phyloP scores from a whole-genome alignment of 2,329 filamentous ascomycete genomes.

The Phaeosphaeriaceae sp. region DNA sequence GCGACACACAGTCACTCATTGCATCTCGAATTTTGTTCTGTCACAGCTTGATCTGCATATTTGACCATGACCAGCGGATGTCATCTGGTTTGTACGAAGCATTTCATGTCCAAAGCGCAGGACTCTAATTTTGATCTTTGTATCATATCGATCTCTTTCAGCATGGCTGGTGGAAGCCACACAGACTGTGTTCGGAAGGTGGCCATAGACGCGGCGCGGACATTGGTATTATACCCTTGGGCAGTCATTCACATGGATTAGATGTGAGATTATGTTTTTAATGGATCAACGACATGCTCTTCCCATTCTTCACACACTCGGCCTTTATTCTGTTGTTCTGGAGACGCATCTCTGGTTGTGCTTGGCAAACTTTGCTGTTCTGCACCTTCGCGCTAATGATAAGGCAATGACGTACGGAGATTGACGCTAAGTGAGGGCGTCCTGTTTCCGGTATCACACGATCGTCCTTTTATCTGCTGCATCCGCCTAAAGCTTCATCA shows the following conservation, averaged over 20 bases:
- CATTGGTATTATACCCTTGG: conserved; percentile 33
- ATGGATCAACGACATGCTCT: background rate
- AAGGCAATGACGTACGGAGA: conserved; percentile 23
- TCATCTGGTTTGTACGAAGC: background rate
- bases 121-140: conserved; percentile 8
- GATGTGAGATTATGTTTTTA: background rate
- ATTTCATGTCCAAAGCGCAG: conserved; percentile 4
- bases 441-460: conserved; percentile 40
- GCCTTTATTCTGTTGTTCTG: conserved; percentile 14
- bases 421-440: conserved; percentile 27
- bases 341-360: background rate
- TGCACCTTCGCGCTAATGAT: background rate
- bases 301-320: background rate
- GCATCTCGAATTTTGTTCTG: background rate
- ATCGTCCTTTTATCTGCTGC: conserved; percentile 23
- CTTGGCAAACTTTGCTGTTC: conserved; percentile 18
- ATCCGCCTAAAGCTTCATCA: conserved; percentile 14
- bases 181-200: conserved; percentile 5
- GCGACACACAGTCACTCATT: background rate
- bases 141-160: conserved; percentile 16
- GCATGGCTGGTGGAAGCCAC: conserved; percentile 6
- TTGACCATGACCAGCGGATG: background rate
- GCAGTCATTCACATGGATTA: background rate
- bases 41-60: background rate
- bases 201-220: conserved; percentile 6